These are phyloP conservation scores for Oryza officinalis DNA, from an alignment of 176 grass and related monocot genomes.

Conservation along the genomic window DNA sequence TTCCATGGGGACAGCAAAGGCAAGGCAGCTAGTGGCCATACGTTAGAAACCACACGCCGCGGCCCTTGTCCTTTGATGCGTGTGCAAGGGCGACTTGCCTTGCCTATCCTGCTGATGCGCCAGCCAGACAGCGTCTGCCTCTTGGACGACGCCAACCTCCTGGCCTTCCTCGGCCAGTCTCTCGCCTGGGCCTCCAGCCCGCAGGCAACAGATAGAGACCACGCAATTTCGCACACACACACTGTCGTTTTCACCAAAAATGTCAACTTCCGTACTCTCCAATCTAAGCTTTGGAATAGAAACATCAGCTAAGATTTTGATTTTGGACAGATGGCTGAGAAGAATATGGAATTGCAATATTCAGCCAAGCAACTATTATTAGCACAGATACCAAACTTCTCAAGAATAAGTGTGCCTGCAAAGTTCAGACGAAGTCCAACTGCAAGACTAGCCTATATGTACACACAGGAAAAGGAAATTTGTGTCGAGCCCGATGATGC, in stretches of 20 bases:
- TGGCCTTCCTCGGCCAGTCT: not conserved
- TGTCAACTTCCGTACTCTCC: not conserved
- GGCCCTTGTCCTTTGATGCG: constrained; percentile 33
- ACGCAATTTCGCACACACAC: not conserved
- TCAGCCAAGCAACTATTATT: not conserved
- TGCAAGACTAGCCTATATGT: not conserved
- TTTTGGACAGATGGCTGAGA: not conserved
- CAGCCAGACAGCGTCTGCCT: constrained; percentile 2
- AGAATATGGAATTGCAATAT: not conserved
- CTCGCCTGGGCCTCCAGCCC: constrained; percentile 21
- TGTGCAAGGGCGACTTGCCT: constrained; percentile 10
- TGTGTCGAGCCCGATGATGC: not conserved
- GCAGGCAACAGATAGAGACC: not conserved
- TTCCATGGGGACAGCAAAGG: not conserved
- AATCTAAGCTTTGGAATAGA: not conserved
- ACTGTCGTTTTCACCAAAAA: not conserved
- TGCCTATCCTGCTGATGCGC: not conserved
- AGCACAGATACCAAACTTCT: not conserved
- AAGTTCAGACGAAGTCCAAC: not conserved
- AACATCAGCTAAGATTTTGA: not conserved
- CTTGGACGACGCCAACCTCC: constrained; percentile 33
- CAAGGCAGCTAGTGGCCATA: not conserved
- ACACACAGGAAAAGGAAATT: not conserved
- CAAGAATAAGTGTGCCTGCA: not conserved
- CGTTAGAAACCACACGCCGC: constrained; percentile 31